These are phyloP conservation scores for Chytridiales sp. DNA, from an alignment of 371 early-diverging fungal species.

Conservation along the genomic window DNA sequence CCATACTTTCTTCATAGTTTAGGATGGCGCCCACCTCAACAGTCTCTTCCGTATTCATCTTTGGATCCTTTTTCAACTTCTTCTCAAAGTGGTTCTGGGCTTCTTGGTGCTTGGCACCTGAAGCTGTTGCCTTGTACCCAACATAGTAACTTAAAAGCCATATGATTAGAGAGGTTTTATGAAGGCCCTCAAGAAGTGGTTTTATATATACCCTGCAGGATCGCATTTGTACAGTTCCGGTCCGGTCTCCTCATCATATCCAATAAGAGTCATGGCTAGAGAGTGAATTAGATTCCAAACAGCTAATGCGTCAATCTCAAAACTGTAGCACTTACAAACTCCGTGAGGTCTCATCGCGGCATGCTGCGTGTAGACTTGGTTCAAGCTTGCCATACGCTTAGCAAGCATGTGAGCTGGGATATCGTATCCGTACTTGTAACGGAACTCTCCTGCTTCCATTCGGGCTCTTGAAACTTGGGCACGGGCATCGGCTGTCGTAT, in stretches of 20 bases:
- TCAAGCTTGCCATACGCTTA: slow-evolving; percentile 94
- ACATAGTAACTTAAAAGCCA: slow-evolving; percentile 69
- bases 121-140: slow-evolving; percentile 93
- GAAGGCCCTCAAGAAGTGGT: neutral
- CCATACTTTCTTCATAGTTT: too few relatives aligned
- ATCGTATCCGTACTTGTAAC: slow-evolving; percentile 97
- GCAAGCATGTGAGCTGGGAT: slow-evolving; percentile 96
- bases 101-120: slow-evolving; percentile 98
- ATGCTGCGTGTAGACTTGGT: slow-evolving; percentile 98
- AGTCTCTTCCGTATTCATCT: slow-evolving; percentile 79
- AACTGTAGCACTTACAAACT: slow-evolving; percentile 75
- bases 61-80: slow-evolving; percentile 89
- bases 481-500: slow-evolving; percentile 80
- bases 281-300: neutral
- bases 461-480: slow-evolving; percentile 91
- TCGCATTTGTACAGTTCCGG: slow-evolving; percentile 97
- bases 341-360: slow-evolving; percentile 98
- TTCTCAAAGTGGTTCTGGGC: slow-evolving; percentile 94
- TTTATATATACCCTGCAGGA: slow-evolving; percentile 75
- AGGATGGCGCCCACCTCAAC: slow-evolving; percentile 85
- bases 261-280: slow-evolving; percentile 93
- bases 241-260: slow-evolving; percentile 92
- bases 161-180: neutral
- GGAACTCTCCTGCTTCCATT: slow-evolving; percentile 95
- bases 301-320: neutral